Base-by-base conservation (phyloP, 306 rosid species). In the Cyamopsis tetragonoloba region DNA sequence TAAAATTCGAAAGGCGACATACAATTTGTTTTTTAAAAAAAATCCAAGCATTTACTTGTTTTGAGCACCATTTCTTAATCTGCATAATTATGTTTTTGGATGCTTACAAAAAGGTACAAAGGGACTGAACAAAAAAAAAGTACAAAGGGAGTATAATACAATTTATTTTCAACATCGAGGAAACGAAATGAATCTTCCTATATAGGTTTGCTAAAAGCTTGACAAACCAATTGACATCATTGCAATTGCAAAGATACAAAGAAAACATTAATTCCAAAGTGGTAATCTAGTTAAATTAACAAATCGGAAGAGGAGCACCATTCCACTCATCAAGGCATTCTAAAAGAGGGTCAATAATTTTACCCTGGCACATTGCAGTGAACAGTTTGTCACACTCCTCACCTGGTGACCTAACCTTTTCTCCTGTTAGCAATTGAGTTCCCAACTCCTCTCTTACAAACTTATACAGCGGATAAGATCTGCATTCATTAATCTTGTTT, bases 391-490 rank as follows among this genome's bases (percentile, higher is more conserved):
- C 98, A 58, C 75, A 92, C 20, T 85, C 98, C 62, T 92, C 96
- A 0, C 96, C 98, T 0, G 98, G 88, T 14, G 98, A 92, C 38
- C 27, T 72, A 1, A 80, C 81, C 50, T 72, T 83, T 62, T 92
- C 98, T 1, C 98, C 98, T 0, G 88, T 88, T 19, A 92, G 74
- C 77, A 87, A 77, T 9, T 17, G 66, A 1, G 87, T 64, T 0
- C 86, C 85, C 64, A 89, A 54, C 57, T 82, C 88, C 56, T 91
- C 86, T 50, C 98, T 85, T 68, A 91, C 91, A 65, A 91, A 88
- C 62, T 70, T 85, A 85, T 88, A 91, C 38, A 91, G 58, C 3
- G 98, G 98, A 23, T 89, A 91, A 0, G 98, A 89, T 30, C 98
- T 81, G 83, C 98, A 91, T 23, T 80, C 85, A 28, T 68, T 31